Base-by-base conservation (phyloP, 768 basidiomycete species). In the Hirschioporus abietinus region DNA sequence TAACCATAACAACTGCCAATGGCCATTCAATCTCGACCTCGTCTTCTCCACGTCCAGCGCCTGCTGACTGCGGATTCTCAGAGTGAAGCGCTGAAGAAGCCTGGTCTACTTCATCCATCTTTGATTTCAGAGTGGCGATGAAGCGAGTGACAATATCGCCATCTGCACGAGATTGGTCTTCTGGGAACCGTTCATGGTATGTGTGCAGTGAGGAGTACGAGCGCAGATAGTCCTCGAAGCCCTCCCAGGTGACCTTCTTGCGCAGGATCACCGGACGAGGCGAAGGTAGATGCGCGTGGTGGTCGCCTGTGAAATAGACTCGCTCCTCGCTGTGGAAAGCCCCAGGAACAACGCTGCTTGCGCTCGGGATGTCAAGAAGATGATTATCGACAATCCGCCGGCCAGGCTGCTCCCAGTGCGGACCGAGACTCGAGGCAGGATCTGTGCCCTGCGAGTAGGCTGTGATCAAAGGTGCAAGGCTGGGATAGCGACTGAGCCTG, bases 351-450 rank as follows among this genome's bases (percentile, higher is more conserved):
- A 81, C 70, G 9, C 70, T 67, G 0, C 70, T 70, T 1, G 88
- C 84, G 58, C 83, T 81, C 0, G 88, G 90, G n/a, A 95, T 82
- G 30, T 86, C 85, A 7, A 86, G 80, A 1, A 95, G 83, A 71
- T 91, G 86, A 7, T 81, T 81, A 66, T 91, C 88, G 25, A 95
- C 82, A 68, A 93, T 88, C 0, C 84, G 84, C 15, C 93, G 82
- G 18, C 93, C 93, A 0, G 93, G 93, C 34, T 89, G 86, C 70
- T 94, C 84, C 84, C 92, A 95, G 72, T 92, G 84, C 1, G 86
- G 84, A 0, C 92, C 92, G 6, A 92, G 74, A 58, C 86, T 86
- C 35, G 78, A 82, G 9, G 66, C 62, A 1, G 80, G 81, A 69
- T 89, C 84, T 1, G 72, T 76, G 0, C 90, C 89, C 72, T 88